Percentiles rank a stretch among this genome's conserved stretches.
Conservation (phyloP, 139 green algal species). For the Chlamydomonas urium region DNA sequence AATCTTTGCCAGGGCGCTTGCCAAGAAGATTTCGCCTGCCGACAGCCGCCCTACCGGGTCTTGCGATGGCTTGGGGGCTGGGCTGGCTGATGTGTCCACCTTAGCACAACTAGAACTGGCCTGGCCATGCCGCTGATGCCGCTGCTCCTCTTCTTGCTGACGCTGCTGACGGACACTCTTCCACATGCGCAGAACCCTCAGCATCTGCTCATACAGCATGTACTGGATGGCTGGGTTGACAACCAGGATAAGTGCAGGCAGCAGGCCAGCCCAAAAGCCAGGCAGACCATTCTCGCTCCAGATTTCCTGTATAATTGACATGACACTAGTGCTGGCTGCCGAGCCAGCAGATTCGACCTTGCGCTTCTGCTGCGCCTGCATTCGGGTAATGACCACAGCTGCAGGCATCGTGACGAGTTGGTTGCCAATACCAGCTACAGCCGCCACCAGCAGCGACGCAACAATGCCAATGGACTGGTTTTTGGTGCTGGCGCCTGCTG, state of each 20-base stretch:
- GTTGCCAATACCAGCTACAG: conserved; percentile 69
- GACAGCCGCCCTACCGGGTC: conserved; percentile 18
- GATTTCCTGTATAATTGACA: conserved; percentile 19
- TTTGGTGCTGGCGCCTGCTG: conserved; percentile 9
- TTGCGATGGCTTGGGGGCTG: too few relatives aligned
- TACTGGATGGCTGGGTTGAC: conserved; percentile 86
- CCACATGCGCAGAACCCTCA: conserved; percentile 17
- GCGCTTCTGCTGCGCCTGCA: conserved; percentile 45
- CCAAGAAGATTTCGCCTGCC: conserved; percentile 70
- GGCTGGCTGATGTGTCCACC: too few relatives aligned
- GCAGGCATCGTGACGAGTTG: conserved; percentile 88
- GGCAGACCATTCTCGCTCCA: conserved; percentile 31
- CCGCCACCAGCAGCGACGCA: conserved; percentile 66
- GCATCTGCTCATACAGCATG: conserved; percentile 61
- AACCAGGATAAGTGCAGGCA: conserved; percentile 84
- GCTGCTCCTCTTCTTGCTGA: neutral
- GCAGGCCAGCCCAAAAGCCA: conserved; percentile 63
- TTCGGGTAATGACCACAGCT: conserved; percentile 80
- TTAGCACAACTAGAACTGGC: too few relatives aligned
- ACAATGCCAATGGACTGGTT: conserved; percentile 47
- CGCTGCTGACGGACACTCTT: conserved; percentile 12
- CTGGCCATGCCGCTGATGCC: conserved; percentile 11
- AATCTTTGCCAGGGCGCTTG: conserved; percentile 77
- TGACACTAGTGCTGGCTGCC: neutral
- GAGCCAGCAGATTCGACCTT: conserved; percentile 14